phyloP scores from a whole-genome alignment of 1,139 yeast species.

The Ashbya aceris region DNA sequence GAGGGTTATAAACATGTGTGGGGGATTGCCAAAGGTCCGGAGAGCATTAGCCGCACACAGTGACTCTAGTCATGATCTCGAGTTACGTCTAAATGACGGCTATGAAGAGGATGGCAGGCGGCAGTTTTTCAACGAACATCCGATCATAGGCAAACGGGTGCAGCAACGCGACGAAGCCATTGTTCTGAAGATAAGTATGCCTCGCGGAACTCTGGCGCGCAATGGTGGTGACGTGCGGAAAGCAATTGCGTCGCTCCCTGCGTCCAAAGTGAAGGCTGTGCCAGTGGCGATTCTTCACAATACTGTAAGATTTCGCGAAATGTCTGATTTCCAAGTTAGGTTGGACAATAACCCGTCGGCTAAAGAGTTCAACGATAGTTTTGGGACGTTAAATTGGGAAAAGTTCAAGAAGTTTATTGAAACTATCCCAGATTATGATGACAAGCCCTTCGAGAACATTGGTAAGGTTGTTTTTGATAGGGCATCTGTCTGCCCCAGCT shows the following conservation, averaged over 20 bases:
- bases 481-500: constrained; percentile 28
- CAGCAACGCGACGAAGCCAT: constrained; percentile 48
- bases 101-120: constrained; percentile 11
- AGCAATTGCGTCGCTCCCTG: constrained; percentile 34
- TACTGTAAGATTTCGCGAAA: constrained; percentile 70
- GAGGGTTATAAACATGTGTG: constrained; percentile 65
- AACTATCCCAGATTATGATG: constrained; percentile 35
- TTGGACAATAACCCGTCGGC: constrained; percentile 50
- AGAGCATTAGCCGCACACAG: constrained; percentile 32
- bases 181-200: constrained; percentile 59
- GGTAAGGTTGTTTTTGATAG: constrained; percentile 25
- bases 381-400: constrained; percentile 26
- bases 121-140: constrained; percentile 54
- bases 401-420: constrained; percentile 34
- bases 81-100: constrained; percentile 39
- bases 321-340: constrained; percentile 78
- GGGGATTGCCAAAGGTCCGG: constrained; percentile 48
- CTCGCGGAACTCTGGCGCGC: constrained; percentile 45
- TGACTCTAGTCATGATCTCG: constrained; percentile 52
- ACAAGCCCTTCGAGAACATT: constrained; percentile 26
- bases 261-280: constrained; percentile 34
- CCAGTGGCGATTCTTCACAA: constrained; percentile 65
- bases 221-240: constrained; percentile 43
- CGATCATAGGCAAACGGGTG: constrained; percentile 45
- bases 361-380: constrained; percentile 31